These are phyloP conservation scores for Castanea sativa DNA, from an alignment of 306 rosid species.

Conservation along the genomic window DNA sequence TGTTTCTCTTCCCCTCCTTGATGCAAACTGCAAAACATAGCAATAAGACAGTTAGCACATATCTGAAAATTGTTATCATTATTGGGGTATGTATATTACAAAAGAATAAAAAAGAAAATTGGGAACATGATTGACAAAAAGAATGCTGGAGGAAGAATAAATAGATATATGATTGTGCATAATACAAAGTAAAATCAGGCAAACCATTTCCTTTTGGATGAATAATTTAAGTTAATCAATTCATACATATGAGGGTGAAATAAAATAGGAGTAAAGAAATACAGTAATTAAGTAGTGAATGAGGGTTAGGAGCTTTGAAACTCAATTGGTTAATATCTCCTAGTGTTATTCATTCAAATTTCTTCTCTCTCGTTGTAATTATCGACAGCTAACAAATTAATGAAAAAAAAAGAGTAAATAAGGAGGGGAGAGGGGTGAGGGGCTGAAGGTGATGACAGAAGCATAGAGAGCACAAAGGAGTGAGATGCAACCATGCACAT, in stretches of 20 bases:
- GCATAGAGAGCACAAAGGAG: slow-evolving; percentile 68
- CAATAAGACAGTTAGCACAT: background rate
- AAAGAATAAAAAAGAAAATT: background rate
- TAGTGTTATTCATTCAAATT: too few relatives aligned
- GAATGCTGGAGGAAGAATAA: background rate
- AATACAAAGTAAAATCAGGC: background rate
- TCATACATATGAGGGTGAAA: background rate
- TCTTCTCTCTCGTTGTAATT: too few relatives aligned
- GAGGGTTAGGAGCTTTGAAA: too few relatives aligned
- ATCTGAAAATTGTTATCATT: background rate
- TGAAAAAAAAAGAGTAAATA: background rate
- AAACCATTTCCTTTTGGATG: too few relatives aligned
- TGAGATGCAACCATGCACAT: slow-evolving; percentile 46
- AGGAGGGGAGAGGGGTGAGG: slow-evolving; percentile 8
- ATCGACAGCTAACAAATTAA: background rate
- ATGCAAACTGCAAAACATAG: background rate
- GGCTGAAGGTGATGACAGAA: slow-evolving; percentile 49
- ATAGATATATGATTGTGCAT: background rate
- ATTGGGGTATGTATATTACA: background rate
- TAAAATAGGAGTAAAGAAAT: background rate
- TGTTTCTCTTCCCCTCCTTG: background rate
- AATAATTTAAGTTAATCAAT: background rate
- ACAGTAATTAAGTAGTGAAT: too few relatives aligned
- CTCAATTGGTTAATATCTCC: too few relatives aligned
- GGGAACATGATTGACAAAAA: background rate